Evolutionary conservation across 78 protist genomes (phyloP), one percentile per base, ranked within the genome.

Genomic region (Diacronema lutheri): DNA sequence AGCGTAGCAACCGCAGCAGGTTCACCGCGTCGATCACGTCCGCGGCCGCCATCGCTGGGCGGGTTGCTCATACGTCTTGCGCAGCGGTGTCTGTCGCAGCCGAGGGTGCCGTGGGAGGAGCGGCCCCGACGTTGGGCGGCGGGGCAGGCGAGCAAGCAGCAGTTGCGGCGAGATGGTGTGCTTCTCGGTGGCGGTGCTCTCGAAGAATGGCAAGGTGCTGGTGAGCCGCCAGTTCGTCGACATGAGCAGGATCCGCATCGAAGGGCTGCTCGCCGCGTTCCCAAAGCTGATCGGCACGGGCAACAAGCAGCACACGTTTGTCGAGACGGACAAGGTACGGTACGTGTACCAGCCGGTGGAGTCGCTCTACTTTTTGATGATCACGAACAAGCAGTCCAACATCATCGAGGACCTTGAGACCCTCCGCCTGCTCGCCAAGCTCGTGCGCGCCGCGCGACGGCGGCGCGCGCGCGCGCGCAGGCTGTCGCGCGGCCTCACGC

Each of bases 291-390:
- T 93, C 73, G 91, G 88, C n/a, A 9, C 66, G 35, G 94, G 90
- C 37, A 23, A 68, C 40, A 35, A 38, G 50, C 76, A 68, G 76
- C 76, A 68, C 55, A 68, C 37, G 50, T 33, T 44, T 4, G 76
- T 68, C 10, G 76, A 68, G 76, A 68, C 76, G 4, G 76, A 1
- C 41, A 44, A 71, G 78, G 90, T 90, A 14, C 93, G 99, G 60
- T 97, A 97, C 61, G 97, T 97, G 38, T 97, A 97, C 93, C 98
- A 95, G 88, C 99, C 99, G 35, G 20, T 97, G 72, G 99, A 97
- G 85, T 0, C 37, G 60, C 93, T 97, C 29, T 89, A 79, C 65
- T 65, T 97, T 37, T 86, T 97, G 12, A 84, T 97, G 41, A 76
- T 96, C 73, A 97, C 99, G 26, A 96, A 89, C 79, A 97, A 96